Conservation (phyloP, 2,329 filamentous ascomycete genomes). For the Apiospora malaysiana region DNA sequence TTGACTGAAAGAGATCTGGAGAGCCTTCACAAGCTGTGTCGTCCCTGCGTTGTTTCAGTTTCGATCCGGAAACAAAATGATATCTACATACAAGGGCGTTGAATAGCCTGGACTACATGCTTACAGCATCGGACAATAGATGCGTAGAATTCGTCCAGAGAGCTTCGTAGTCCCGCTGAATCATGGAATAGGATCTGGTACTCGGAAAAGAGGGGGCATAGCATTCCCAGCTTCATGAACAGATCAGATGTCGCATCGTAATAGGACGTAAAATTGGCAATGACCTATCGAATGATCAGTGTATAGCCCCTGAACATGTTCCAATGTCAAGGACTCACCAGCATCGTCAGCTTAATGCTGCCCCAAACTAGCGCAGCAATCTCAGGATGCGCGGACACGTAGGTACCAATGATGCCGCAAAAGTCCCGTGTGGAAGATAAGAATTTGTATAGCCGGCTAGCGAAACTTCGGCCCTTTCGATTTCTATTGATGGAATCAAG, state of each 20-base stretch:
- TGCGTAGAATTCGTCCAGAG: slow-evolving; percentile 43
- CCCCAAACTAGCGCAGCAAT: slow-evolving; percentile 51
- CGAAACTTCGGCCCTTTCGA: slow-evolving; percentile 35
- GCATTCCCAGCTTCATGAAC: slow-evolving; percentile 41
- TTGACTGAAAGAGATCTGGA: neutral
- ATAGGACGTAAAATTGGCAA: slow-evolving; percentile 45
- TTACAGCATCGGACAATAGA: slow-evolving; percentile 43
- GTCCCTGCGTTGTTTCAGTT: neutral
- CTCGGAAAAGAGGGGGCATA: slow-evolving; percentile 44
- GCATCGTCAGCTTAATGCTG: slow-evolving; percentile 48
- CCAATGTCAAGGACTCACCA: too few relatives aligned
- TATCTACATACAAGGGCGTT: slow-evolving; percentile 21
- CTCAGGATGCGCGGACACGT: slow-evolving; percentile 43
- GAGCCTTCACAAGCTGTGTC: neutral
- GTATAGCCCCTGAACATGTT: too few relatives aligned
- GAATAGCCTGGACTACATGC: slow-evolving; percentile 36
- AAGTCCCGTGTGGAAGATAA: slow-evolving; percentile 47
- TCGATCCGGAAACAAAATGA: neutral
- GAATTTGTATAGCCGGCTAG: slow-evolving; percentile 37
- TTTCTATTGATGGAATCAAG: slow-evolving; percentile 33
- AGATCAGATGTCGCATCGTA: slow-evolving; percentile 46
- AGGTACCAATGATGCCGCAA: slow-evolving; percentile 42
- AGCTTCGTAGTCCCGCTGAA: slow-evolving; percentile 41
- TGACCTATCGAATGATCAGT: too few relatives aligned
- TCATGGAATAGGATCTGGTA: slow-evolving; percentile 44